These are phyloP conservation scores for Tephrocybe rancida DNA, from an alignment of 768 basidiomycete species.

Conservation along the genomic window DNA sequence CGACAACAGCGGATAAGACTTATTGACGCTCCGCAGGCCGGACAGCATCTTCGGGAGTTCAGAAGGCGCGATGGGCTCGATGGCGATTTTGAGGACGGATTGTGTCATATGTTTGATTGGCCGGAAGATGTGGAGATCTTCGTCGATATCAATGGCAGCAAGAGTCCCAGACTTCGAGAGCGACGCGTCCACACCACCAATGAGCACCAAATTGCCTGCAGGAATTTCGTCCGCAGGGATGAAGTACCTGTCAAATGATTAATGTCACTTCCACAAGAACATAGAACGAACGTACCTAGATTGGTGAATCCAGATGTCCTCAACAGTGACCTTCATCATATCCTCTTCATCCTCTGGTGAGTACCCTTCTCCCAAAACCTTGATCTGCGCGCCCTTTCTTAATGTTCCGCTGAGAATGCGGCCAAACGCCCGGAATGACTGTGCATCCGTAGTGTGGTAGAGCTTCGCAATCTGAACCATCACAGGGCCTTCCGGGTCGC, in stretches of 20 bases:
- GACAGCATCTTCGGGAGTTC: slow-evolving; percentile 99
- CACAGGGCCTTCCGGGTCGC: slow-evolving; percentile 82
- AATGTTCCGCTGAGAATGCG: slow-evolving; percentile 93
- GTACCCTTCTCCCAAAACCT: slow-evolving; percentile 98
- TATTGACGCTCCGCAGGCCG: slow-evolving; percentile 95
- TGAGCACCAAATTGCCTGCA: slow-evolving; percentile 90
- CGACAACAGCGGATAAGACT: slow-evolving; percentile 90
- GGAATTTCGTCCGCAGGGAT: slow-evolving; percentile 87
- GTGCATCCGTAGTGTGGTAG: slow-evolving; percentile 96
- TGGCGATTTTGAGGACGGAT: slow-evolving; percentile 96
- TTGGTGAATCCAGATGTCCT: slow-evolving; percentile 90
- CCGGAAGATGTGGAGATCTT: slow-evolving; percentile 93
- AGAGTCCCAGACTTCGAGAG: slow-evolving; percentile 96
- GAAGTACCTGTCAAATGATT: slow-evolving; percentile 66
- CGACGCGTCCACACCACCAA: slow-evolving; percentile 91
- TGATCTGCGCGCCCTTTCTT: slow-evolving; percentile 79
- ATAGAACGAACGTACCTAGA: slow-evolving; percentile 60
- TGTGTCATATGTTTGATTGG: slow-evolving; percentile 97
- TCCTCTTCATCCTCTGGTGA: slow-evolving; percentile 99
- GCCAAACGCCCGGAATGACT: slow-evolving; percentile 95
- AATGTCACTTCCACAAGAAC: slow-evolving; percentile 4
- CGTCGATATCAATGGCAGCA: slow-evolving; percentile 68
- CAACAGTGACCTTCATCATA: slow-evolving; percentile 83
- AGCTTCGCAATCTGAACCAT: slow-evolving; percentile 94
- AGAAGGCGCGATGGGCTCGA: slow-evolving; percentile 96